Base-by-base conservation (phyloP, 1,284 basidiomycete genomes). In the Ceratobasidium sp. region DNA sequence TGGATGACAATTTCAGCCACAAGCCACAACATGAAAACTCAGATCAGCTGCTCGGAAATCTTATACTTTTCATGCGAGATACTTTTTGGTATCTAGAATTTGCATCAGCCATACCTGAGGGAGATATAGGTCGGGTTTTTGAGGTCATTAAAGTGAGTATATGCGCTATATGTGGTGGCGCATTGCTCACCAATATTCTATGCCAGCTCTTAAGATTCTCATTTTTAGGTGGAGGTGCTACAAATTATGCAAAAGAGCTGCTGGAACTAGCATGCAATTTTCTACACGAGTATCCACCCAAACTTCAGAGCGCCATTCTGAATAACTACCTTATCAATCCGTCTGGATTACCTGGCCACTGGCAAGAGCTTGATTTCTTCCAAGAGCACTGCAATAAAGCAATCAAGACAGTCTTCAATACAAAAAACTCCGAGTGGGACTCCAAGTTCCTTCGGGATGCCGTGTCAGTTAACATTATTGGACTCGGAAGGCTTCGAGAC, bases 21-120 rank as follows among this genome's bases (percentile, higher is more conserved):
- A 26, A 52, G 8, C 49, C 8, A 11, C 49, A 13, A 11, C 23
- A 28, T 35, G 11, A 23, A 58, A n/a, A 6, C 32, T 8, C 55
- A 16, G 81, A 82, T 70, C 80, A 82, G 79, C 79, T 83, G 0
- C 82, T 79, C 44, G 81, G 83, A 73, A 83, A 82, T 72, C 78
- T 79, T 0, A 57, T 79, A 9, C 78, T 84, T 0, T 82, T 83
- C 74, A n/a, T 83, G 0, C 80, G 81, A 0, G 82, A 83, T 74
- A 79, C 80, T 0, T 77, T 84, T 0, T 50, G 82, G 2, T 78
- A 80, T 1, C 78, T 81, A 0, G 81, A 83, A 64, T 81, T 82
- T 61, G 77, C 76, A 3, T 80, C 82, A 73, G 80, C 81, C 0
- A 78, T 84, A 41, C 81, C 82, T 41, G 61, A 73, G 3, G 82